Conservation (phyloP, 192 early-diverging fungal genomes). For the Umbelopsis sp. region DNA sequence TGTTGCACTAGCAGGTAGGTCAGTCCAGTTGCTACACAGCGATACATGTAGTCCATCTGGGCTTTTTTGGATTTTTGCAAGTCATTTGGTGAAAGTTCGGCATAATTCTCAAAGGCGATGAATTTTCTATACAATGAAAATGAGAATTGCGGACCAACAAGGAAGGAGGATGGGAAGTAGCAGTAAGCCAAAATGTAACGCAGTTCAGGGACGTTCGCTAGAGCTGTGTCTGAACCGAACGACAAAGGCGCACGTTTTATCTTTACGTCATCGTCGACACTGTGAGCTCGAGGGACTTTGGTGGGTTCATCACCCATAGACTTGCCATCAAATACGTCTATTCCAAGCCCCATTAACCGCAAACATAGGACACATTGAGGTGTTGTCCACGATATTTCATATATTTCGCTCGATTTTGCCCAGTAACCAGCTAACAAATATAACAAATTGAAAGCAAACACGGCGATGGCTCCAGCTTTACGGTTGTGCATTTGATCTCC, state of each 20-base stretch:
- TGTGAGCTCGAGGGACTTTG: neutral
- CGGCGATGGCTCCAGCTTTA: slow-evolving; percentile 30
- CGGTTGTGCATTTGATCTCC: slow-evolving; percentile 39
- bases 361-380: slow-evolving; percentile 66
- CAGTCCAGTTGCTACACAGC: slow-evolving; percentile 43
- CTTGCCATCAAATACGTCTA: slow-evolving; percentile 61
- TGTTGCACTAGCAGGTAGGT: slow-evolving; percentile 51
- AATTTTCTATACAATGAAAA: slow-evolving; percentile 52
- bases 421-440: slow-evolving; percentile 56
- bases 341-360: slow-evolving; percentile 62
- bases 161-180: slow-evolving; percentile 59
- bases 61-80: slow-evolving; percentile 28
- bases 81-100: slow-evolving; percentile 6
- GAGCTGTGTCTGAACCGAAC: slow-evolving; percentile 49
- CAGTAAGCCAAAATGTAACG: slow-evolving; percentile 52
- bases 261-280: neutral
- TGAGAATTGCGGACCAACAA: slow-evolving; percentile 67
- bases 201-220: slow-evolving; percentile 47
- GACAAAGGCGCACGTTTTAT: slow-evolving; percentile 37
- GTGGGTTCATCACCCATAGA: neutral
- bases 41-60: slow-evolving; percentile 37
- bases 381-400: slow-evolving; percentile 66
- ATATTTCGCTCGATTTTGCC: slow-evolving; percentile 49
- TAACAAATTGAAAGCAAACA: slow-evolving; percentile 53
- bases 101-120: slow-evolving; percentile 14